Evolutionary conservation across 106 monocot genomes (phyloP), one percentile per base, ranked within the genome.

Genomic region (Dendrobium chrysotoxum): DNA sequence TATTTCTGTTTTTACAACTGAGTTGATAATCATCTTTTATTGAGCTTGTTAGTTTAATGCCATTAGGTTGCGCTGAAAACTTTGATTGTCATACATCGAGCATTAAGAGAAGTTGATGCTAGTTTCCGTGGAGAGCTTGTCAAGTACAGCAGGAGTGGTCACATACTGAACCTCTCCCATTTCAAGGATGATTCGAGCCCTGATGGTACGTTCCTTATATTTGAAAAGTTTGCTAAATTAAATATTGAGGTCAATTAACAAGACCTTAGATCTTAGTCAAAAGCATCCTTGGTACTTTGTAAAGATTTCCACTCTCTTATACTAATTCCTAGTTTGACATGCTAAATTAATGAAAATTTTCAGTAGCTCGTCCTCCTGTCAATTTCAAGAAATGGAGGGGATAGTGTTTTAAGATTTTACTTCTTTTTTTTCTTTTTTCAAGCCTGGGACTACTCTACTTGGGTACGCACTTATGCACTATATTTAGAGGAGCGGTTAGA

Each of bases 361-460:
- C 31, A 41, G 8, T 35, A 39, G 16, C 21, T 54, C 78, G 12
- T 31, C 5, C 57, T 18, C 15, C 1, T 55, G 28, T 17, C 21
- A 17, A 61, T 17, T 17, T 61, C 21, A 61, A 17, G 21, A 61
- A 61, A 61, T 17, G 16, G 12, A 28, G 7, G 16, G 40, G 3
- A 75, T 30, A 40, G 16, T 75, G 35, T 35, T 35, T 35, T 35
- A 35, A 35, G 35, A 35, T 35, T 35, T 35, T 35, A 35, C 35
- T 3, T 35, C 3, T 35, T 35, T 40, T 72, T 40, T 81, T 55
- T 72, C 10, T 80, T 17, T 40, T 79, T 41, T 78, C 67, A 78
- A 93, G 93, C 93, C 74, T 93, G 91, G 93, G 89, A 91, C 30
- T 89, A 87, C 85, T 93, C 93, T 82, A 85, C 91, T 66, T 93